Evolutionary conservation across 495 filamentous ascomycete species (phyloP), one percentile per base, ranked within the genome.

Genomic region (Xylaria sp.): DNA sequence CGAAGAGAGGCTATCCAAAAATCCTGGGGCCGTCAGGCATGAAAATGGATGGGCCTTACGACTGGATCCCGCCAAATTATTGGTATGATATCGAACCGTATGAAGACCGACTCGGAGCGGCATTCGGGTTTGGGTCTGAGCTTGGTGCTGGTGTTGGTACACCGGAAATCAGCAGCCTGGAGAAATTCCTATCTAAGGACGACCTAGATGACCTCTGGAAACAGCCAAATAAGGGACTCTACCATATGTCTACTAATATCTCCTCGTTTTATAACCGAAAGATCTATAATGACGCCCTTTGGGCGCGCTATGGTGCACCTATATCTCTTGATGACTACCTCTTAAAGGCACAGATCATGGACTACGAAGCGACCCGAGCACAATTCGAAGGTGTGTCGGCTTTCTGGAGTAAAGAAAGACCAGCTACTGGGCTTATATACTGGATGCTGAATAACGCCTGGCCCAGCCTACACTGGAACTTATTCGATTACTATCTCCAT

Each of bases 361-460:
- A 91, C 73, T 90, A 90, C 70, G 90, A 92, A 72, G 88, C 88
- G 5, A 90, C 87, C 3, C 77, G 88, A 5, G 80, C 89, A 0
- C 80, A 90, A 73, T 90, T 87, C 72, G 90, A 92, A 72, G 88
- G 80, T 0, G 90, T 85, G 68, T 79, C 82, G 0, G 79, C 84
- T 17, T 78, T 82, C 0, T 89, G 87, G 80, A 88, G 77, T 69
- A 84, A 83, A 0, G 75, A 80, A 5, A 79, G 85, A 0, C 85
- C 88, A 3, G 88, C 90, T 0, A 91, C 89, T 0, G 89, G 90
- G 0, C 24, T 88, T 48, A 85, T 92, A 7, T 92, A 92, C 78
- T 91, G 90, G 90, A 92, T 91, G 90, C 72, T 90, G 71, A 91
- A 89, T 69, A 85, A 85, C 59, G 89, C 89, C 0, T 91, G 89